Evolutionary conservation across 208 protist species (phyloP).

Genomic region (Zelonia costaricensis): DNA sequence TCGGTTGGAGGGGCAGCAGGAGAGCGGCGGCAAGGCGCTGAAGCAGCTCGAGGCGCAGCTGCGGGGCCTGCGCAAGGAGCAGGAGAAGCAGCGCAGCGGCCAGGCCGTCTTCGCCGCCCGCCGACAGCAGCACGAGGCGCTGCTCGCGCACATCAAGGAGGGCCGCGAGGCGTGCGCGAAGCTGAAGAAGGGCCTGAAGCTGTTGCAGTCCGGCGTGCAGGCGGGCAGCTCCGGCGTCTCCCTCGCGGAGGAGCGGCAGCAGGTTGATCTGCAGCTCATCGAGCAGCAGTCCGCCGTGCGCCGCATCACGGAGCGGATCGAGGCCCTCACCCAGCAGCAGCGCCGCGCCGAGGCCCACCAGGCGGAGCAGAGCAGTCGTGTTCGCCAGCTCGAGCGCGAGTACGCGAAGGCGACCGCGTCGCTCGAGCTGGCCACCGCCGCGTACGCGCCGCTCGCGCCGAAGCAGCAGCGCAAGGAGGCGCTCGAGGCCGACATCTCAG

Average conservation of each 20-base stretch:
- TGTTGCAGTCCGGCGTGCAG: slow-evolving; percentile 77
- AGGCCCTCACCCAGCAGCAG: slow-evolving; percentile 55
- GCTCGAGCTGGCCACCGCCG: slow-evolving; percentile 35
- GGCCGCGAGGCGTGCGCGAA: slow-evolving; percentile 49
- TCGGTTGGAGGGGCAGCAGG: slow-evolving; percentile 51
- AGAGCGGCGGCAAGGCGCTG: slow-evolving; percentile 36
- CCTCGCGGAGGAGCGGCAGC: slow-evolving; percentile 70
- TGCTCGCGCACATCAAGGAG: slow-evolving; percentile 59
- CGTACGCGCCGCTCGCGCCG: slow-evolving; percentile 35
- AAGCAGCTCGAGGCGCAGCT: slow-evolving; percentile 53
- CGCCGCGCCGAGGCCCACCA: slow-evolving; percentile 37
- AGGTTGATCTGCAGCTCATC: slow-evolving; percentile 70
- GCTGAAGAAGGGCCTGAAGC: slow-evolving; percentile 70
- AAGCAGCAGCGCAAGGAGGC: slow-evolving; percentile 43
- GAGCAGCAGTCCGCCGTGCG: slow-evolving; percentile 40
- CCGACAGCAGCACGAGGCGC: slow-evolving; percentile 34
- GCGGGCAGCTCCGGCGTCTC: slow-evolving; percentile 78
- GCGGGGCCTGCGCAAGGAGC: slow-evolving; percentile 50
- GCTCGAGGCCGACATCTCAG: slow-evolving; percentile 41
- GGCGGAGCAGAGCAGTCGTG: slow-evolving; percentile 30
- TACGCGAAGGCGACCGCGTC: slow-evolving; percentile 27
- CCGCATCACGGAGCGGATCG: slow-evolving; percentile 49
- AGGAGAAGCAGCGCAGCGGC: slow-evolving; percentile 37
- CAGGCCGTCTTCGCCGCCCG: slow-evolving; percentile 50
- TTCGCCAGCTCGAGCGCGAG: slow-evolving; percentile 36